Evolutionary conservation across 2,329 filamentous ascomycete species (phyloP).

Genomic region (Exophiala sideris): DNA sequence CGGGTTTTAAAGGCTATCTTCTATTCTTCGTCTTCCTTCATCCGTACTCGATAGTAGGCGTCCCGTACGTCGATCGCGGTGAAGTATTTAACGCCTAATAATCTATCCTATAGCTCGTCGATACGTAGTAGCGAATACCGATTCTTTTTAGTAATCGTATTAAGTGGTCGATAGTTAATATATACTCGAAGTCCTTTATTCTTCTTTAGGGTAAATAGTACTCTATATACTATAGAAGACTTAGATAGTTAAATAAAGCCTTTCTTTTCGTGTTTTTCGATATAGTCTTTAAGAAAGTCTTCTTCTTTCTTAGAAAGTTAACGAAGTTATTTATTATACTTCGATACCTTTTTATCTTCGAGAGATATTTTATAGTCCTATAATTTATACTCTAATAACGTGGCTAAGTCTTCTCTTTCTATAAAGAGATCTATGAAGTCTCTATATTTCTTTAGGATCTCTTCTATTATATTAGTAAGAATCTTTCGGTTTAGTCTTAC

Average conservation of each 20-base stretch:
- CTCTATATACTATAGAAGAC: not conserved
- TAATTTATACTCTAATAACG: not conserved
- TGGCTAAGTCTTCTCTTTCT: not conserved
- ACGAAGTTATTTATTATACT: too few species aligned
- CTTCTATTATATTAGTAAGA: not conserved
- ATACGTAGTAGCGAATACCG: not conserved
- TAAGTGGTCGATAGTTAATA: not conserved
- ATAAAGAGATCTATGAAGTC: not conserved
- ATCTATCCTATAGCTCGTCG: not conserved
- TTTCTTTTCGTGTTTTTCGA: not conserved
- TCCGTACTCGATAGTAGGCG: conserved; percentile 15
- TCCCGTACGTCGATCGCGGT: not conserved
- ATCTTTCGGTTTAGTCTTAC: not conserved
- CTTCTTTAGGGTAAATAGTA: not conserved
- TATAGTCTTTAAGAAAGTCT: not conserved
- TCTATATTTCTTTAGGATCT: not conserved
- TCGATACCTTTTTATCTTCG: not conserved
- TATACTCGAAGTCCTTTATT: not conserved
- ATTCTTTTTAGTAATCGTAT: not conserved
- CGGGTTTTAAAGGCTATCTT: conserved; percentile 21
- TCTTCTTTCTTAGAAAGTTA: not conserved
- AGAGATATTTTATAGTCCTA: not conserved
- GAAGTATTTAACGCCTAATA: not conserved
- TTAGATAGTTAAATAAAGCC: not conserved
- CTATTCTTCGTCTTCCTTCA: conserved; percentile 23